Percentiles rank a stretch among this genome's conserved stretches.
Evolutionary conservation across 352 stramenopile genomes (phyloP).

Genomic region (Plasmopara halstedii): DNA sequence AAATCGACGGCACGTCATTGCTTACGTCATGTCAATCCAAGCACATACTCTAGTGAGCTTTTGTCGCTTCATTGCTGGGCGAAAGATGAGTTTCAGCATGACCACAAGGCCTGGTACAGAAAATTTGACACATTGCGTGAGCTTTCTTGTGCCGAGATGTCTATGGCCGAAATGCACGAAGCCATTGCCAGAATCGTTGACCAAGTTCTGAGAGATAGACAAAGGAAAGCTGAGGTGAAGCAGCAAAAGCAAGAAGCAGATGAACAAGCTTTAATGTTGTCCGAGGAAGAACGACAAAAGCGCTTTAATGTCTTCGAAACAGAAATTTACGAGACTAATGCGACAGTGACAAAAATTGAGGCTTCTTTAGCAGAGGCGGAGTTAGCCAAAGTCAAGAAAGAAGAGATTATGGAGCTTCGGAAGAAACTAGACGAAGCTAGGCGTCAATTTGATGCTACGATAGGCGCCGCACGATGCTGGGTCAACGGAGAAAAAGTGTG

Average conservation of each 20-base stretch:
- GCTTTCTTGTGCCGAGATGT: constrained; percentile 8
- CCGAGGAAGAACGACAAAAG: constrained; percentile 33
- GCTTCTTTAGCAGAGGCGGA: constrained; percentile 44
- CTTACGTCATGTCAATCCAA: constrained; percentile 42
- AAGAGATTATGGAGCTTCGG: constrained; percentile 50
- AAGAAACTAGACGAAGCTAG: constrained; percentile 27
- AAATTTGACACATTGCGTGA: constrained; percentile 47
- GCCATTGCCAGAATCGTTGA: constrained; percentile 30
- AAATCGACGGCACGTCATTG: constrained; percentile 47
- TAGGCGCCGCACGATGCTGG: constrained; percentile 14
- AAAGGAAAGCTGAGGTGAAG: constrained; percentile 4
- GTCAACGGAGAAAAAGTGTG: constrained; percentile 12
- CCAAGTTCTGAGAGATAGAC: constrained; percentile 14
- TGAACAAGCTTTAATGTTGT: constrained; percentile 21
- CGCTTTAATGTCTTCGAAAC: constrained; percentile 27
- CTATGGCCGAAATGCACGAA: constrained; percentile 24
- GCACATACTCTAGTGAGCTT: constrained; percentile 33
- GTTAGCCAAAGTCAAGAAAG: constrained; percentile 73
- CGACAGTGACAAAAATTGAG: constrained; percentile 26
- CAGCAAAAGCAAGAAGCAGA: constrained; percentile 23
- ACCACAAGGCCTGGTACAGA: constrained; percentile 33
- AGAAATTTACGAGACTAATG: constrained; percentile 30
- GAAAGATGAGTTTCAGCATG: constrained; percentile 13
- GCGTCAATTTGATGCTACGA: constrained; percentile 26
- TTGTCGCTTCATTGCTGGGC: constrained; percentile 47